A percentile compares a stretch with the other conserved stretches of the same genome.
Evolutionary conservation across 208 protist genomes (phyloP).

Genomic region (Acanthamoeba lenticulata): DNA sequence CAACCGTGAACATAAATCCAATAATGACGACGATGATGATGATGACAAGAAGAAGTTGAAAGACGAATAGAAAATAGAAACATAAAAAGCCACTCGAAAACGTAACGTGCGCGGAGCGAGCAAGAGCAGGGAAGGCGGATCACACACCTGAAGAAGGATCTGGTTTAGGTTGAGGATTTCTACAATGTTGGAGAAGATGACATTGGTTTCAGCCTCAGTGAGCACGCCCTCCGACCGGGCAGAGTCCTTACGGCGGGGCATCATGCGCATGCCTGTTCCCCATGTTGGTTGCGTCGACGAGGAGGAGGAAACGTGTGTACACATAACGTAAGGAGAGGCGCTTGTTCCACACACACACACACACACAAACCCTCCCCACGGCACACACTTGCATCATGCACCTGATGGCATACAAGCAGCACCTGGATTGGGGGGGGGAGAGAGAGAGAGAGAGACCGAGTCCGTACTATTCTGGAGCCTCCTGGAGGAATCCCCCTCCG

Average conservation of each 20-base stretch:
- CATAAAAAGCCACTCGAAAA: not conserved
- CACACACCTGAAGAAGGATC: not conserved
- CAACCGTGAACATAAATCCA: too few relatives aligned
- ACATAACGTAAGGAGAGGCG: too few relatives aligned
- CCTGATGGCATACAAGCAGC: too few relatives aligned
- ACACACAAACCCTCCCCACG: not conserved
- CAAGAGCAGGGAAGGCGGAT: not conserved
- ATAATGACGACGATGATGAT: too few relatives aligned
- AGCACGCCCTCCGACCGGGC: not conserved
- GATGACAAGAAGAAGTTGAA: too few relatives aligned
- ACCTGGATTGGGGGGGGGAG: too few relatives aligned
- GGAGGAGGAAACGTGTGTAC: not conserved
- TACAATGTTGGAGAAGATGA: not conserved
- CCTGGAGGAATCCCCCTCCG: not conserved
- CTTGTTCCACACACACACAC: too few relatives aligned
- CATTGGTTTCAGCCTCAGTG: not conserved
- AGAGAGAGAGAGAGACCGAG: too few relatives aligned
- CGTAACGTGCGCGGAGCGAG: not conserved
- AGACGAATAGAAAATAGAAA: too few relatives aligned
- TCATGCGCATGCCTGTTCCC: not conserved
- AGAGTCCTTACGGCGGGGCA: not conserved
- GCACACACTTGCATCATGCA: too few relatives aligned
- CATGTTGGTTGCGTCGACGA: not conserved
- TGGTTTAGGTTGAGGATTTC: constrained; percentile 3
- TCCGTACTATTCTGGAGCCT: too few relatives aligned